Evolutionary conservation across 78 protist species (phyloP).

Genomic region (Paulinella micropora): DNA sequence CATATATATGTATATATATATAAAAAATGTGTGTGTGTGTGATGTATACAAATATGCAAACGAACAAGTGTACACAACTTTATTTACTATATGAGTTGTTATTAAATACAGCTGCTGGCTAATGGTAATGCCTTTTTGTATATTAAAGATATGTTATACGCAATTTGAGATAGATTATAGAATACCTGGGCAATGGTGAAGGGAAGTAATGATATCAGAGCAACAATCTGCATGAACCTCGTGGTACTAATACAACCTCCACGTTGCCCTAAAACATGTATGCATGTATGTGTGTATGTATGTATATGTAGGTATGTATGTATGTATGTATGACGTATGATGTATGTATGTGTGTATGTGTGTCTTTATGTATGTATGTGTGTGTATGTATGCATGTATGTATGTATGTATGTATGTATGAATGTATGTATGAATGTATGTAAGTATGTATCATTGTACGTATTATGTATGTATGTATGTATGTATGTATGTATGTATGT

Average conservation of each 20-base stretch:
- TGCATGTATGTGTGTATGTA: not conserved
- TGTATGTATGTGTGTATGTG: not conserved
- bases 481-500: not conserved
- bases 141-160: not conserved
- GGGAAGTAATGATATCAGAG: not conserved
- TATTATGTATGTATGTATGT: not conserved
- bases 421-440: not conserved
- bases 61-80: not conserved
- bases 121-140: not conserved
- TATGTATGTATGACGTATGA: not conserved
- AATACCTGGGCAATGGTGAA: too few relatives aligned
- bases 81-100: not conserved
- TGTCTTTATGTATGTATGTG: not conserved
- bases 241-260: not conserved
- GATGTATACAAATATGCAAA: not conserved
- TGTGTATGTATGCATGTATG: not conserved
- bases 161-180: too few relatives aligned
- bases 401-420: not conserved
- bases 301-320: not conserved
- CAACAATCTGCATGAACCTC: not conserved
- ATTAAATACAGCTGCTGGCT: not conserved
- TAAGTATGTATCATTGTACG: not conserved
- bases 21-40: not conserved
- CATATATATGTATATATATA: not conserved
- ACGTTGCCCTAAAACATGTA: not conserved